phyloP scores from a whole-genome alignment of 75 land plant genomes.

The Isoetes taiwanensis region DNA sequence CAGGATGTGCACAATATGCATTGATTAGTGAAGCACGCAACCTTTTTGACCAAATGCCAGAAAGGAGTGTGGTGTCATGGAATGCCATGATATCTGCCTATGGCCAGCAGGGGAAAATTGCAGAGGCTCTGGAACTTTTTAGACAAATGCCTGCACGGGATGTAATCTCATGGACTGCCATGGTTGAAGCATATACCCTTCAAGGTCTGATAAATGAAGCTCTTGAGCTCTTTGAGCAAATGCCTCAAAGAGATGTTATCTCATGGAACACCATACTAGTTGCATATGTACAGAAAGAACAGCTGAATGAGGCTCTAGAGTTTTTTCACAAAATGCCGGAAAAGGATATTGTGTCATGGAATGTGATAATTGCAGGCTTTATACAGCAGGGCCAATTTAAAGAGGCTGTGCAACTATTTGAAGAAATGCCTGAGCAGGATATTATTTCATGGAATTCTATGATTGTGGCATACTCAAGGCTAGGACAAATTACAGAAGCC shows the following conservation, averaged over 20 bases:
- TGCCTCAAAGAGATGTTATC: not conserved
- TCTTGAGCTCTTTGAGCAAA: conserved; percentile 10
- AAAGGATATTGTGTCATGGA: conserved; percentile 34
- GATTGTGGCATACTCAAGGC: too few relatives aligned
- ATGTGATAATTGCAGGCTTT: conserved; percentile 49
- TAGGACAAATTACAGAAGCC: conserved; percentile 11
- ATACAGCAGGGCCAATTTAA: conserved; percentile 32
- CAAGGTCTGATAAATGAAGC: conserved; percentile 31
- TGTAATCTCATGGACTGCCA: conserved; percentile 19
- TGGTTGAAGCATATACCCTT: conserved; percentile 31
- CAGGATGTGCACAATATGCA: conserved; percentile 18
- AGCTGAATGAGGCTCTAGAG: not conserved
- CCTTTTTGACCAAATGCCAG: conserved; percentile 25
- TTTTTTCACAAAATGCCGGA: not conserved
- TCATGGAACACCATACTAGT: not conserved
- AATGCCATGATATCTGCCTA: conserved; percentile 54
- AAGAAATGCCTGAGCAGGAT: conserved; percentile 26
- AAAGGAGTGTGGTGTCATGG: conserved; percentile 29
- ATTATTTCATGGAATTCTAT: conserved; percentile 21
- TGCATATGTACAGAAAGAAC: not conserved
- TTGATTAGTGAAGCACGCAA: conserved; percentile 16
- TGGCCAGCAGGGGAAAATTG: conserved; percentile 27
- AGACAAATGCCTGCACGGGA: conserved; percentile 7
- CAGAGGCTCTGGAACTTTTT: not conserved
- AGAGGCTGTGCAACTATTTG: conserved; percentile 41